Conservation (phyloP, 78 protist genomes). For the Mastigamoeba balamuthi region DNA sequence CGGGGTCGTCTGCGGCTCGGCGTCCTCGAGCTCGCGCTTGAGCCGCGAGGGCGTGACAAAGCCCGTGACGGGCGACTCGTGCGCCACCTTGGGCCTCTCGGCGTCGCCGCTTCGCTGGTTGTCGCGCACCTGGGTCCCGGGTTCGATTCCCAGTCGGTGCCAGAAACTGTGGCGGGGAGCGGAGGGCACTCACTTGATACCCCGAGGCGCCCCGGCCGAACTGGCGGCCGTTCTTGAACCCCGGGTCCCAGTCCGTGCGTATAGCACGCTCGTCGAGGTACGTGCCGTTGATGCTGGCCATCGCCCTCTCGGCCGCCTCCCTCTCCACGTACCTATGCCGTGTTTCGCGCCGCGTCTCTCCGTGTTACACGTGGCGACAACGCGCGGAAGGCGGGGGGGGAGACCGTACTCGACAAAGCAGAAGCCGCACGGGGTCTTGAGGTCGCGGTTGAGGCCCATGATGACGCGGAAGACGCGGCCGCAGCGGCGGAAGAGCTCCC, state of each 20-base stretch:
- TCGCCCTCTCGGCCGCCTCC: slow-evolving; percentile 65
- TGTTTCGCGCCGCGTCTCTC: not conserved
- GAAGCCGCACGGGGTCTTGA: slow-evolving; percentile 91
- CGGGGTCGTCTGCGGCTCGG: too few species aligned
- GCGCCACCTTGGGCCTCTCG: too few species aligned
- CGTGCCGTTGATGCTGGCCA: slow-evolving; percentile 62
- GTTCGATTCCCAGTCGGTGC: too few species aligned
- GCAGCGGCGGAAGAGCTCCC: slow-evolving; percentile 67
- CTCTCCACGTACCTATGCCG: slow-evolving; percentile 60
- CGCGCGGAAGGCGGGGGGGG: not conserved
- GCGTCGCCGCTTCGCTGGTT: too few species aligned
- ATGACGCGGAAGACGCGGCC: slow-evolving; percentile 72
- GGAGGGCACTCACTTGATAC: too few species aligned
- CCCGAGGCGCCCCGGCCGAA: slow-evolving; percentile 81
- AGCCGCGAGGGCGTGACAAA: too few species aligned
- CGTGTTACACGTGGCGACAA: not conserved
- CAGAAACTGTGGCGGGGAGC: too few species aligned
- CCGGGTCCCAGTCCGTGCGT: slow-evolving; percentile 89
- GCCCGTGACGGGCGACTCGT: too few species aligned
- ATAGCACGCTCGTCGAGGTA: slow-evolving; percentile 79
- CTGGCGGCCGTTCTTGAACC: slow-evolving; percentile 88
- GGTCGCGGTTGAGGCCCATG: slow-evolving; percentile 82
- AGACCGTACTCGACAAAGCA: slow-evolving; percentile 86
- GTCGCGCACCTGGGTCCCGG: too few species aligned
- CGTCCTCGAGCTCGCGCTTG: too few species aligned